Evolutionary conservation across 805 yeast species (phyloP), one percentile per base, ranked within the genome.

Genomic region (Yamadazyma kitorensis): DNA sequence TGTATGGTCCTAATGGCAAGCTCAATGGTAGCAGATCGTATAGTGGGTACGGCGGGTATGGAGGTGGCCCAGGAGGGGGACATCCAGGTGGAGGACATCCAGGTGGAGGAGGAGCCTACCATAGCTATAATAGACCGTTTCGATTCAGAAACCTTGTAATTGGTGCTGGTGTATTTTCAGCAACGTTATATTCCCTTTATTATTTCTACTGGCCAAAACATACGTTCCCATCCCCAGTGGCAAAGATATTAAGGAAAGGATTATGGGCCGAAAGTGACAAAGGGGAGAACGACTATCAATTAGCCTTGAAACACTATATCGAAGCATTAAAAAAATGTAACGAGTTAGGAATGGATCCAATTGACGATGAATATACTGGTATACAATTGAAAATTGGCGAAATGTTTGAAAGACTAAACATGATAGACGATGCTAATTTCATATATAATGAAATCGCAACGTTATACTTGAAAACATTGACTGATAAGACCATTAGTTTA

Each of bases 281-380:
- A 48, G 81, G 67, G 11, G 73, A 75, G 14, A 65, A 68, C 31
- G 83, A 85, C 52, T 82, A 74, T 57, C 67, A 72, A 34, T 64
- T 76, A 40, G 95, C 97, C 0, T 63, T 87, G 39, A 72, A 74
- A 38, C 68, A 72, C 47, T 91, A 89, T 57, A 70, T 86, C 27
- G 81, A 82, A 43, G 95, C 95, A 0, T 60, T 88, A 17, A 68
- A 76, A 18, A 71, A 75, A 41, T 81, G 87, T 24, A 72, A 78
- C 23, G 62, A 69, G 17, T 59, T 77, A 29, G 70, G 68, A 0
- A 54, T 86, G 61, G 74, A 76, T 41, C 72, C 72, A 8, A 47
- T 83, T 20, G 68, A 78, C 37, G 93, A 86, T 50, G 91, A 85
- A 50, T 89, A 85, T 55, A 89, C 97, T 0, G 96, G 97, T 0